A percentile compares a stretch with the other conserved stretches of the same genome.
These are phyloP conservation scores for Lyophyllum atratum DNA, from an alignment of 768 basidiomycete genomes.

Conservation along the genomic window DNA sequence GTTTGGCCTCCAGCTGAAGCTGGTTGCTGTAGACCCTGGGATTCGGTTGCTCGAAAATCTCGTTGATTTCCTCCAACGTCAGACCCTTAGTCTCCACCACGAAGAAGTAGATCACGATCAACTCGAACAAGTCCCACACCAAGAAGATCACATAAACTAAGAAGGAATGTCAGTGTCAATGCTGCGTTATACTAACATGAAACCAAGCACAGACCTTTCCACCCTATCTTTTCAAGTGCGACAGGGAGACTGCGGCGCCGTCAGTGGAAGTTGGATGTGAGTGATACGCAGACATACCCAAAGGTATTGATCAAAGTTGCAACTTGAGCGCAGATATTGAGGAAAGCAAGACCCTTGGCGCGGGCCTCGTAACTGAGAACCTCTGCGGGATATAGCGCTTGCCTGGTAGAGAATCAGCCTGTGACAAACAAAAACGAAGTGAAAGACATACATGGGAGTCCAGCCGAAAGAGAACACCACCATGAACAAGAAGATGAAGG, in stretches of 20 bases:
- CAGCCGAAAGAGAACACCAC: slow-evolving; percentile 56
- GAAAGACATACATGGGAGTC: slow-evolving; percentile 48
- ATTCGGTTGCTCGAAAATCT: slow-evolving; percentile 43
- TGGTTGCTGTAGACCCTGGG: slow-evolving; percentile 39
- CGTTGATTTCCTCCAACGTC: slow-evolving; percentile 52
- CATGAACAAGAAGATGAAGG: slow-evolving; percentile 53
- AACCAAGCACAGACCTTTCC: slow-evolving; percentile 41
- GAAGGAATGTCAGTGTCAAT: slow-evolving; percentile 3
- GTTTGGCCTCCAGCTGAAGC: slow-evolving; percentile 11
- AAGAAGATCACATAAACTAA: slow-evolving; percentile 54
- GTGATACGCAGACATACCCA: slow-evolving; percentile 30
- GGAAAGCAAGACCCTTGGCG: slow-evolving; percentile 53
- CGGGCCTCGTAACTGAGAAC: slow-evolving; percentile 51
- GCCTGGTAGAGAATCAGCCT: slow-evolving; percentile 28
- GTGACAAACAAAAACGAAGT: neutral
- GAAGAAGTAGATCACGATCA: slow-evolving; percentile 47
- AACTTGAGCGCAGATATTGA: slow-evolving; percentile 44
- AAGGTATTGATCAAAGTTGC: slow-evolving; percentile 52
- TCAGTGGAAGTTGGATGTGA: neutral
- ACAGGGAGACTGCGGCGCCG: slow-evolving; percentile 39
- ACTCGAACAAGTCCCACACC: slow-evolving; percentile 49
- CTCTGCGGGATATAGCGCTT: slow-evolving; percentile 57
- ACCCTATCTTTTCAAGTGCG: slow-evolving; percentile 42
- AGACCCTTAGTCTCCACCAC: slow-evolving; percentile 55
- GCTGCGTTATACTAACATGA: neutral